Conservation (phyloP, 1,284 basidiomycete species). For the Heliocybe sulcata region DNA sequence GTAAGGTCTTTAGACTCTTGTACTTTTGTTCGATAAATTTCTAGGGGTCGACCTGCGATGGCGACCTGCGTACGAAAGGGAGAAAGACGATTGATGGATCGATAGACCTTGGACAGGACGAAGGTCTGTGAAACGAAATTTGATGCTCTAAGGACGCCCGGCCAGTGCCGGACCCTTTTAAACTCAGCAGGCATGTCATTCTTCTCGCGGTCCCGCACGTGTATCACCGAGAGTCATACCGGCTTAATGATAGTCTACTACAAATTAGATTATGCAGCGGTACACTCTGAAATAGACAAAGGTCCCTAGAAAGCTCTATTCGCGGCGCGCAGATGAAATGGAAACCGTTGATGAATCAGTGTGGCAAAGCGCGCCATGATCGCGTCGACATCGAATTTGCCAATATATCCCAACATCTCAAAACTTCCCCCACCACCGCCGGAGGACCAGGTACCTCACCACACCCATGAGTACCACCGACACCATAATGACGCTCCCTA, state of each 20-base stretch:
- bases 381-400: not conserved
- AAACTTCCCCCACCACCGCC: slow-evolving; percentile 2
- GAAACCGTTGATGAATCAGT: slow-evolving; percentile 84
- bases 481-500: slow-evolving; percentile 3
- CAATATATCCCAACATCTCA: not conserved
- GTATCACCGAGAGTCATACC: slow-evolving; percentile 88
- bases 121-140: slow-evolving; percentile 1
- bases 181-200: slow-evolving; percentile 56
- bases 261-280: slow-evolving; percentile 84
- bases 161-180: not conserved
- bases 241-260: slow-evolving; percentile 94
- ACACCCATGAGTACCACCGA: slow-evolving; percentile 1
- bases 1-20: not conserved
- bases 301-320: slow-evolving; percentile 35
- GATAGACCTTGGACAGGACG: slow-evolving; percentile 1
- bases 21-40: not conserved
- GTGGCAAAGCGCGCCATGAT: slow-evolving; percentile 67
- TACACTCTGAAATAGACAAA: slow-evolving; percentile 88
- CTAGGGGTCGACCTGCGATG: slow-evolving; percentile 2
- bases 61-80: not conserved
- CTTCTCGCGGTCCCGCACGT: slow-evolving; percentile 87
- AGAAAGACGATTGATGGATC: not conserved
- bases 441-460: slow-evolving; percentile 1
- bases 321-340: slow-evolving; percentile 70
- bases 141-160: not conserved